These are phyloP conservation scores for Chernovozyma aurita DNA, from an alignment of 1,139 yeast species.

Conservation along the genomic window DNA sequence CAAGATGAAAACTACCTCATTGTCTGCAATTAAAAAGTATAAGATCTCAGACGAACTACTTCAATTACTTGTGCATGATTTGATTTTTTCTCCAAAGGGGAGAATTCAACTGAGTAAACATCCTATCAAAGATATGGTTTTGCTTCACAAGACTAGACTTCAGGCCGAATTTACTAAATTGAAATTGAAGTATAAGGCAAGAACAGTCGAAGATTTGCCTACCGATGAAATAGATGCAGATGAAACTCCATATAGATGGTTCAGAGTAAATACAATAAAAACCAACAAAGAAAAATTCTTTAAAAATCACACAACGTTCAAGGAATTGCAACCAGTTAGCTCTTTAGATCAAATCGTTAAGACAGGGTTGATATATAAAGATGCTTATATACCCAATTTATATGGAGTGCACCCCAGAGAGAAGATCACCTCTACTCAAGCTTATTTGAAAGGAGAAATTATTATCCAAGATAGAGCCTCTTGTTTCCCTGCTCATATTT, in stretches of 20 bases:
- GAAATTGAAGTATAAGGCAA: conserved; percentile 63
- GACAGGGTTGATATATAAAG: conserved; percentile 62
- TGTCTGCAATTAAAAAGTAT: conserved; percentile 22
- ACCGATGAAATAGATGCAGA: conserved; percentile 37
- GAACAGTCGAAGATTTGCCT: conserved; percentile 31
- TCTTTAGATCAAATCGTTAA: conserved; percentile 39
- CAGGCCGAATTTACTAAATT: conserved; percentile 78
- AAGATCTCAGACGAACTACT: conserved; percentile 47
- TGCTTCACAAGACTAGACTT: conserved; percentile 73
- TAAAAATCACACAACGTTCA: conserved; percentile 34
- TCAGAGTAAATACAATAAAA: conserved; percentile 66
- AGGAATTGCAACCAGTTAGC: conserved; percentile 45
- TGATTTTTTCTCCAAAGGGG: conserved; percentile 69
- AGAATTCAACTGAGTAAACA: conserved; percentile 88
- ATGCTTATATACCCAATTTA: conserved; percentile 65
- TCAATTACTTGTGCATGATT: conserved; percentile 71
- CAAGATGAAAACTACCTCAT: conserved; percentile 44
- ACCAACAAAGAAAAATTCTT: conserved; percentile 34
- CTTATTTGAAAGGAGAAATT: conserved; percentile 70
- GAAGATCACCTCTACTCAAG: conserved; percentile 56
- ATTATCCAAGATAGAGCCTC: conserved; percentile 96
- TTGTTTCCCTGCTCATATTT: conserved; percentile 88
- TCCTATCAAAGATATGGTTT: conserved; percentile 75
- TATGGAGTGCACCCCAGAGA: conserved; percentile 80
- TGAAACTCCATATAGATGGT: conserved; percentile 86